phyloP scores from a whole-genome alignment of 257 asterid genomes.

The Solanum verrucosum region DNA sequence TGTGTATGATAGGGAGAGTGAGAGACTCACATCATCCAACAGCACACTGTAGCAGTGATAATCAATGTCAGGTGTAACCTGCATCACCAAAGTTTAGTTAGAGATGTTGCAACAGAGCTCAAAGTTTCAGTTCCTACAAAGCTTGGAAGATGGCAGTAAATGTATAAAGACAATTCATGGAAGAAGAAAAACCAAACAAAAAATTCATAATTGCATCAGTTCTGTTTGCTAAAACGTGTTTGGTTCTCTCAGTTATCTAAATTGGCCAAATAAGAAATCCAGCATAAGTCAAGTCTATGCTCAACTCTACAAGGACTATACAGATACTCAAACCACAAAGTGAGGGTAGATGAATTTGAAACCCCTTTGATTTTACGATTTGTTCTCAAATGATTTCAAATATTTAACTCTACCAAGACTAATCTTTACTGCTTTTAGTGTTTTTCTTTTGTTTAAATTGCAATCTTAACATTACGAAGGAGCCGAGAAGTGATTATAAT shows the following conservation, averaged over 20 bases:
- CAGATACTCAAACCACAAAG: neutral
- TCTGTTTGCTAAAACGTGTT: neutral
- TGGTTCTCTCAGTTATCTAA: neutral
- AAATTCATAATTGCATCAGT: neutral
- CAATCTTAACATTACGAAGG: neutral
- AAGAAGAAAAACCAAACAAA: neutral
- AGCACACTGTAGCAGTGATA: slow-evolving; percentile 91
- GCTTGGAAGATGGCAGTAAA: neutral
- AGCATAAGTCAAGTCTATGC: neutral
- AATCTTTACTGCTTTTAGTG: neutral
- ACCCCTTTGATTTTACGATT: neutral
- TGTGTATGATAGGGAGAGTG: too few species aligned
- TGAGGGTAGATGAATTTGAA: neutral
- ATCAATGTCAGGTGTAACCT: slow-evolving; percentile 90
- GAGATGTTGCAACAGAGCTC: neutral
- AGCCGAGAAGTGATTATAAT: neutral
- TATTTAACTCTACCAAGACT: neutral
- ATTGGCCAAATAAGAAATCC: neutral
- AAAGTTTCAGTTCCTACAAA: neutral
- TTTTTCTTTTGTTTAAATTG: neutral
- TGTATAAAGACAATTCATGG: neutral
- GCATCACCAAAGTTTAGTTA: slow-evolving; percentile 12
- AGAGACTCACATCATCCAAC: slow-evolving; percentile 99
- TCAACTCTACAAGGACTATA: neutral
- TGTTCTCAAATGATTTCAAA: neutral